Conservation (phyloP, 2,329 filamentous ascomycete genomes). For the Fusarium pininemorale region DNA sequence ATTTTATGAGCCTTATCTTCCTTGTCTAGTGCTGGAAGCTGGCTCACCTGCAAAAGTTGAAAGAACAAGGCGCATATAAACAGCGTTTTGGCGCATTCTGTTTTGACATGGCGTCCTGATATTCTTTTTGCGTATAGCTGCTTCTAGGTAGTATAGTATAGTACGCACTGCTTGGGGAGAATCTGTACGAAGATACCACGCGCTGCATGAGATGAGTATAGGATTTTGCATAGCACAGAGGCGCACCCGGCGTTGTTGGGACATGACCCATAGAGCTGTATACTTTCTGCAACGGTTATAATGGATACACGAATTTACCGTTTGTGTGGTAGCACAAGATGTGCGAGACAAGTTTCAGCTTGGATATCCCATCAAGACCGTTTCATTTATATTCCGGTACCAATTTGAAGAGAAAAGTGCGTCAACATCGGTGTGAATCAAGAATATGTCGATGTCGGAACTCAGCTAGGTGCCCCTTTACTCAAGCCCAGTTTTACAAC, state of each 20-base stretch:
- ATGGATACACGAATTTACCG: constrained; percentile 22
- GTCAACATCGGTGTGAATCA: not conserved
- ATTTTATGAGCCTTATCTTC: constrained; percentile 22
- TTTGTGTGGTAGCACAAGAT: constrained; percentile 7
- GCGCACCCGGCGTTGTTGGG: constrained; percentile 32
- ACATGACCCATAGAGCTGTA: constrained; percentile 26
- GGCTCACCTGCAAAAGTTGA: constrained; percentile 21
- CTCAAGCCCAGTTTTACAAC: constrained; percentile 52
- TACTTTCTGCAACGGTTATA: constrained; percentile 15
- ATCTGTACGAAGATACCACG: constrained; percentile 28
- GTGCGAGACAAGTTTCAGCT: constrained; percentile 11
- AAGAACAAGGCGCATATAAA: constrained; percentile 21
- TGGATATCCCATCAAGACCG: not conserved
- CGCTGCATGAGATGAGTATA: constrained; percentile 26
- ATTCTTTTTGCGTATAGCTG: constrained; percentile 10
- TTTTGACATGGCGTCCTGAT: constrained; percentile 15
- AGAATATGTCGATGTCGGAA: not conserved
- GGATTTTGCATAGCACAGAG: constrained; percentile 31
- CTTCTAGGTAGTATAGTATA: constrained; percentile 1
- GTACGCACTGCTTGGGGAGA: not conserved
- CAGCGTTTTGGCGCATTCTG: constrained; percentile 17
- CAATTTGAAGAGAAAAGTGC: not conserved
- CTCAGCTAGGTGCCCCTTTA: not conserved
- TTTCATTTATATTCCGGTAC: not conserved
- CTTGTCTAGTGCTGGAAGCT: constrained; percentile 21